Base-by-base conservation (phyloP, 306 rosid species). In the Lathyrus oleraceus region DNA sequence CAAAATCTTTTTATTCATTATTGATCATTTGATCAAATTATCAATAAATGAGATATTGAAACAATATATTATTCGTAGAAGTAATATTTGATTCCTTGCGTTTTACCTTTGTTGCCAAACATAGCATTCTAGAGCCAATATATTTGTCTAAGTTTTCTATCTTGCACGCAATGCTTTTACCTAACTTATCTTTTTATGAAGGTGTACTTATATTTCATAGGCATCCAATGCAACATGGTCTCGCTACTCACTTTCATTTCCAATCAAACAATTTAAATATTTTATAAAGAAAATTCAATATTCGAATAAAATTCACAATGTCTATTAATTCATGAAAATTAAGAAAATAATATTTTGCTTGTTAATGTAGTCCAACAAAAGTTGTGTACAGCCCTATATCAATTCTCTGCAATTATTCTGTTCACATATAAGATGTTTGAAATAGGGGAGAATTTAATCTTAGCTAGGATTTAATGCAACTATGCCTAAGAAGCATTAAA, bases 391-490 rank as follows among this genome's bases (percentile, higher is more conserved):
- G 47, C 54, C 53, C 71, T 57, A 61, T 17, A 40, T 53, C 16
- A 53, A 68, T 13, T 63, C 59, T 43, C 7, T 43, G 3, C 2
- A 4, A 39, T 62, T 78, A 52, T 74, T 74, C 76, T 47, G 76
- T 82, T 78, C 76, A 78, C 78, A 78, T 73, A 78, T 70, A 16
- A 4, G 6, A 30, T 73, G n/a, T 63, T 14, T 25, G 62, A 15
- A 12, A 56, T 67, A 10, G 32, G 43, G 38, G 47, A 16, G 11
- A 23, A 9, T 9, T 20, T 28, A 20, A 70, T 17, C 17, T 40
- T 56, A 10, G 61, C 43, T 75, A 62, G 70, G 53, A 71, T 45
- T 61, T 56, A 32, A 44, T 74, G 76, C 87, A 81, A 61, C 79
- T 74, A 75, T 51, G 59, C 30, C 73, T 38, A 60, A 71, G 39